phyloP scores from a whole-genome alignment of 441 rosid genomes.

The Pelargonium fulgidum region DNA sequence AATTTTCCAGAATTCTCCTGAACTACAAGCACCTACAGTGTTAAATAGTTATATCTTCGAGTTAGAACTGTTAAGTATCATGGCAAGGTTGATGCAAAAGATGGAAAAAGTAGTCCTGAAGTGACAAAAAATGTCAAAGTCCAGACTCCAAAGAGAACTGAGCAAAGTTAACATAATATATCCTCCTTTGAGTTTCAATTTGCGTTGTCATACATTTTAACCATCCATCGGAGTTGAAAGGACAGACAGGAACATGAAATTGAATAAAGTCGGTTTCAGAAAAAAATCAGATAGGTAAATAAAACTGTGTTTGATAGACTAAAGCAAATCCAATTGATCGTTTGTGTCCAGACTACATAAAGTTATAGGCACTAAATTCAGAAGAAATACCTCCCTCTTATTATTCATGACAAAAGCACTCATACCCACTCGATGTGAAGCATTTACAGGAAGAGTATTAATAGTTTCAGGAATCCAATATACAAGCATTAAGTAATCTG shows the following conservation, averaged over 20 bases:
- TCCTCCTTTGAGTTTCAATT: background rate
- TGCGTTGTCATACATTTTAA: background rate
- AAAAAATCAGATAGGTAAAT: background rate
- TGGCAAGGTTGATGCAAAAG: background rate
- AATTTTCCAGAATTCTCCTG: conserved; percentile 65
- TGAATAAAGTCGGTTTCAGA: background rate
- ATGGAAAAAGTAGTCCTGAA: background rate
- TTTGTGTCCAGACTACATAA: background rate
- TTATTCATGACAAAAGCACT: conserved; percentile 79
- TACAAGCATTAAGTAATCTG: conserved; percentile 68
- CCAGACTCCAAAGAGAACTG: background rate
- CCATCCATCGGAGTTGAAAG: background rate
- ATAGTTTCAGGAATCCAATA: conserved; percentile 64
- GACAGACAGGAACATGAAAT: background rate
- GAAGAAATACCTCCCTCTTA: conserved; percentile 54
- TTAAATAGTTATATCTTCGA: background rate
- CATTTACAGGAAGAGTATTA: conserved; percentile 70
- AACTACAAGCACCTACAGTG: conserved; percentile 38
- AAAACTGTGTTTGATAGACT: background rate
- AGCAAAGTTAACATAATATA: background rate
- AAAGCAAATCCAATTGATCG: background rate
- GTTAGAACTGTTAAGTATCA: background rate
- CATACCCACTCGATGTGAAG: conserved; percentile 65
- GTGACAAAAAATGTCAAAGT: background rate
- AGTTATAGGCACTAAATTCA: conserved; percentile 1